phyloP scores from a whole-genome alignment of 495 filamentous ascomycete species.

The Penicillium cosmopolitanum region DNA sequence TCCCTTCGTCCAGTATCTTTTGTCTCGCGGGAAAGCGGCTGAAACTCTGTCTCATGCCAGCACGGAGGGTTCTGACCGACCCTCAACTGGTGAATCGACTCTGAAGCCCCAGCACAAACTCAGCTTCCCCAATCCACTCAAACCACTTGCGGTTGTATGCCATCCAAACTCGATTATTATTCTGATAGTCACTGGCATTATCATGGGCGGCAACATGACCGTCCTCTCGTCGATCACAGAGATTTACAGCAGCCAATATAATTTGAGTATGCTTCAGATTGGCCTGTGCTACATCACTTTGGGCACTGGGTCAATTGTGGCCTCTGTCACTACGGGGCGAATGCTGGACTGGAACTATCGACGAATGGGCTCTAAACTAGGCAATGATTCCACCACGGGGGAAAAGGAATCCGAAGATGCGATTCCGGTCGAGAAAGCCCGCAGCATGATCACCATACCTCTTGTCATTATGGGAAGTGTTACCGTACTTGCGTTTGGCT shows the following conservation, averaged over 20 bases:
- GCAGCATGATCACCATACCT: slow-evolving; percentile 19
- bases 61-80: slow-evolving; percentile 1
- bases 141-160: slow-evolving; percentile 48
- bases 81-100: not conserved
- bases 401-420: slow-evolving; percentile 1
- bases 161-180: slow-evolving; percentile 57
- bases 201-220: slow-evolving; percentile 33
- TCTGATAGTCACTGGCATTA: slow-evolving; percentile 41
- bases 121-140: slow-evolving; percentile 29
- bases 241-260: slow-evolving; percentile 27
- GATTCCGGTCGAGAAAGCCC: slow-evolving; percentile 23
- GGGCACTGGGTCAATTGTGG: slow-evolving; percentile 38
- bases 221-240: slow-evolving; percentile 32
- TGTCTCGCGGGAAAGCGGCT: slow-evolving; percentile 9
- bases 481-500: slow-evolving; percentile 23
- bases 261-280: slow-evolving; percentile 34
- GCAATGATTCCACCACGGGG: not conserved
- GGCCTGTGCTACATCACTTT: slow-evolving; percentile 42
- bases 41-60: slow-evolving; percentile 4
- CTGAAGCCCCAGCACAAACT: slow-evolving; percentile 18
- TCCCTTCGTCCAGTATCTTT: slow-evolving; percentile 26
- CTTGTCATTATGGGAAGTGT: slow-evolving; percentile 19
- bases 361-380: slow-evolving; percentile 30
- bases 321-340: slow-evolving; percentile 34
- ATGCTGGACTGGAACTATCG: slow-evolving; percentile 48